Evolutionary conservation across 2,329 filamentous ascomycete genomes (phyloP).

Genomic region (Lasiodiplodia hormozganensis): DNA sequence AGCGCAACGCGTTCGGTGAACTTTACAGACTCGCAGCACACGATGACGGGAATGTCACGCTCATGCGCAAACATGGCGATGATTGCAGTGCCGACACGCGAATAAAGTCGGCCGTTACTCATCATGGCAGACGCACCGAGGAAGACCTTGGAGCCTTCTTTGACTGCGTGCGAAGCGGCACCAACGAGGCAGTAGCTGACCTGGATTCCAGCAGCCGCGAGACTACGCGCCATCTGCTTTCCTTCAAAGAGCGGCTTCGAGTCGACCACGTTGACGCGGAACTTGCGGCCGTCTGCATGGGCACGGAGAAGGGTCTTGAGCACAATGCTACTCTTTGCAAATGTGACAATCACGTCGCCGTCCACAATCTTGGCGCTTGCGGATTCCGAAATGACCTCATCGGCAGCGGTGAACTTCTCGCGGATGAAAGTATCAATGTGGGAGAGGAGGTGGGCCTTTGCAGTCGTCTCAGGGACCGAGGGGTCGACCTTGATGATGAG

Average conservation of each 20-base stretch:
- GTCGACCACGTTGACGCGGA: conserved; percentile 86
- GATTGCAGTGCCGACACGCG: conserved; percentile 83
- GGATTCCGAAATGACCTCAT: conserved; percentile 81
- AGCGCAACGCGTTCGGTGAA: conserved; percentile 89
- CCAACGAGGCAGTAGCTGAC: conserved; percentile 85
- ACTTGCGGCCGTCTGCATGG: conserved; percentile 71
- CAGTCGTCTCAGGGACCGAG: conserved; percentile 78
- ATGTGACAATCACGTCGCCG: conserved; percentile 85
- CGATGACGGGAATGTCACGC: conserved; percentile 79
- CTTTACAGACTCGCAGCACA: conserved; percentile 94
- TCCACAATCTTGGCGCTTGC: conserved; percentile 78
- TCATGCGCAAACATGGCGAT: conserved; percentile 83
- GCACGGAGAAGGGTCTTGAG: conserved; percentile 81
- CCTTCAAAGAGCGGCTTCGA: conserved; percentile 74
- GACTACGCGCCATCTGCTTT: conserved; percentile 71
- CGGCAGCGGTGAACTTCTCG: conserved; percentile 86
- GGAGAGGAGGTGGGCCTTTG: conserved; percentile 78
- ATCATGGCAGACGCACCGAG: conserved; percentile 94
- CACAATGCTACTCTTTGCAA: conserved; percentile 84
- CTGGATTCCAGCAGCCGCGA: conserved; percentile 73
- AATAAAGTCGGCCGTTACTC: conserved; percentile 90
- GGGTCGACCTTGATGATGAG: conserved; percentile 91
- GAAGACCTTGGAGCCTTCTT: conserved; percentile 74
- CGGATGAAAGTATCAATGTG: conserved; percentile 89
- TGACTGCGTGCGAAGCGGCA: conserved; percentile 76